These are phyloP conservation scores for Farysia itapuensis DNA, from an alignment of 1,284 basidiomycete species.

Conservation along the genomic window DNA sequence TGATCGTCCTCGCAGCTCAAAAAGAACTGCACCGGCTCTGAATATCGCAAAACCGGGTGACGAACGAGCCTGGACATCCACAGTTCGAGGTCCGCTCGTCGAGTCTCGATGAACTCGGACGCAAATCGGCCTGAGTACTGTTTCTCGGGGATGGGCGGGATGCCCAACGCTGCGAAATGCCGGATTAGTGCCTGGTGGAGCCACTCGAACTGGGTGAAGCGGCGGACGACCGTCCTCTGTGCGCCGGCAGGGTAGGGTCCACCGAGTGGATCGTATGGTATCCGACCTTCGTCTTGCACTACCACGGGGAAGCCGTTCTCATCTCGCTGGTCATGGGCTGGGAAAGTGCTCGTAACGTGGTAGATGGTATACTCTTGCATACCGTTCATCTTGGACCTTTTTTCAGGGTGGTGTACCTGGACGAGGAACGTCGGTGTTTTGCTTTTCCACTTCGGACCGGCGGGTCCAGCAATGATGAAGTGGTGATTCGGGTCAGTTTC, in stretches of 20 bases:
- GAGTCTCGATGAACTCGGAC: constrained; percentile 76
- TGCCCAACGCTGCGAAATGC: constrained; percentile 72
- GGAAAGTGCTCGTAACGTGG: constrained; percentile 74
- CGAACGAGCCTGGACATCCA: constrained; percentile 72
- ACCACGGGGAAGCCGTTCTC: neutral
- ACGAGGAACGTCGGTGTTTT: constrained; percentile 73
- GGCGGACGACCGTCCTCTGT: constrained; percentile 66
- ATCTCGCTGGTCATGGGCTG: constrained; percentile 15
- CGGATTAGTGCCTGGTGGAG: constrained; percentile 71
- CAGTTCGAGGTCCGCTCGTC: constrained; percentile 75
- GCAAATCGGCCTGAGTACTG: constrained; percentile 78
- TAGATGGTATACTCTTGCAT: constrained; percentile 71
- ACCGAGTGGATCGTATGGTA: constrained; percentile 41
- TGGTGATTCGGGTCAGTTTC: constrained; percentile 61
- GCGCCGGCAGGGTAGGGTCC: constrained; percentile 24
- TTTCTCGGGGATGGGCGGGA: constrained; percentile 80
- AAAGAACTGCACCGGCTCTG: constrained; percentile 79
- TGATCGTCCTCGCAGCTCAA: constrained; percentile 59
- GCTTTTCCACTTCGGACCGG: constrained; percentile 68
- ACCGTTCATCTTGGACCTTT: constrained; percentile 69
- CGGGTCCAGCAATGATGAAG: constrained; percentile 70
- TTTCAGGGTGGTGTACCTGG: constrained; percentile 76
- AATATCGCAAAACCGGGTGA: constrained; percentile 77
- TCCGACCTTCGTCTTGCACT: neutral
- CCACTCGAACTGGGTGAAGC: constrained; percentile 80